Base-by-base conservation (phyloP, 176 grass and related monocot species). In the Triticum urartu region DNA sequence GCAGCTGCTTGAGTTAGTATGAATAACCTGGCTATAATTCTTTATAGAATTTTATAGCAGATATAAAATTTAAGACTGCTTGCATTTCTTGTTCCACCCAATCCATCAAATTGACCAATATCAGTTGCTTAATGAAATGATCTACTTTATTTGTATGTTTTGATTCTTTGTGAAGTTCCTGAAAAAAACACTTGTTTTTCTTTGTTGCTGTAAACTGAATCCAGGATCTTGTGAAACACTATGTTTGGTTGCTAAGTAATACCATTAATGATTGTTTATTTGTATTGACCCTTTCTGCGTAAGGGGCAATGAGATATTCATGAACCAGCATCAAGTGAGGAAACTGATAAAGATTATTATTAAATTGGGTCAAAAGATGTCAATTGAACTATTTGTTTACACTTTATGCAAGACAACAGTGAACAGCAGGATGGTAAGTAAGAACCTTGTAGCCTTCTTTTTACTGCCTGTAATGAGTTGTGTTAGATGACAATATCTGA, bases 11-110 rank as follows among this genome's bases (percentile, higher is more conserved):
- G n/a, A 35, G 45, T 81, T 67, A 50, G 79, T 42, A 83, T 36
- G 43, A 69, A 87, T 81, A 83, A 68, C 7, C 21, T 21, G 36
- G 25, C 36, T 70, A 77, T 58, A 22, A 66, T 79, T 71, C 32
- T 73, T 0, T 47, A 17, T 68, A 21, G 79, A 80, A n/a, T 30
- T 67, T 81, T 34, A 32, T 34, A 32, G 63, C 40, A 81, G 22
- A 81, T 48, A 33, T 48, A 48, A 3, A 18, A 45, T 32, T 67
- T 81, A 66, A 65, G 39, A 33, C 63, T 33, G 61, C 42, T 11
- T 68, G 10, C 28, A 67, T 68, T 68, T 68, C 25, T 68, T 68
- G 43, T 66, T 68, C 63, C 5, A 33, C 9, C 79, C 63, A 12
- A 47, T 67, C 24, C 60, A 67, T 66, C 17, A 67, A 67, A 81